Evolutionary conservation across 148 eudicot species (phyloP), one percentile per base, ranked within the genome.

Genomic region (Hydrangea macrophylla): DNA sequence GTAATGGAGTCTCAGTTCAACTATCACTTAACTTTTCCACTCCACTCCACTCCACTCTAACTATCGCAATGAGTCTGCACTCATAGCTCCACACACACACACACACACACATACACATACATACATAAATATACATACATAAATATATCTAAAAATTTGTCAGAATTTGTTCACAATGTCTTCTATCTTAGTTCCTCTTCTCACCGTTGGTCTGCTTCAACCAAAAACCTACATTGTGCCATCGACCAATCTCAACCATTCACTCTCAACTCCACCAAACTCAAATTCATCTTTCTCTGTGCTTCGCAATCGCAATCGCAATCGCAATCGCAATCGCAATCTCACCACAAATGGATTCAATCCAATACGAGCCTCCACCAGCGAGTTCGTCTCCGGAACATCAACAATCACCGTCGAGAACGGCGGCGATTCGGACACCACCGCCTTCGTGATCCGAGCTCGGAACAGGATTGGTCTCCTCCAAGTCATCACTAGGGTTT

Each of bases 401-500:
- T 58, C 72, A 22, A 42, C 42, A 9, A 17, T 69, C 2, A 44
- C 64, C 39, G 63, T 45, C 37, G 64, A 69, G 33, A 69, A 69
- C 54, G 72, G 59, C 26, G 64, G 44, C 28, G 56, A 9, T 30
- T 27, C 62, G 27, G 39, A 58, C 40, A 30, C 64, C 9, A 58
- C 64, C 15, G 27, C 55, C 15, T 69, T 69, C 37, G 64, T 69
- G 30, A 69, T 69, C 55, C 36, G 40, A 45, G 64, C 37, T 11
- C 18, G 26, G 55, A 60, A 58, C n/a, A 58, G 37, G 36, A 69
- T 58, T 12, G 64, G 64, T 1, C 55, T 58, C 1, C 25, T 69
- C 5, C 39, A 58, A 12, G 53, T 69, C 36, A 69, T 69, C 65
- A 59, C 72, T 13, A 69, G 72, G 64, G 72, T 69, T 58, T 69